Base-by-base conservation (phyloP, 768 basidiomycete genomes). In the Coprinopsis marcescibilis region DNA sequence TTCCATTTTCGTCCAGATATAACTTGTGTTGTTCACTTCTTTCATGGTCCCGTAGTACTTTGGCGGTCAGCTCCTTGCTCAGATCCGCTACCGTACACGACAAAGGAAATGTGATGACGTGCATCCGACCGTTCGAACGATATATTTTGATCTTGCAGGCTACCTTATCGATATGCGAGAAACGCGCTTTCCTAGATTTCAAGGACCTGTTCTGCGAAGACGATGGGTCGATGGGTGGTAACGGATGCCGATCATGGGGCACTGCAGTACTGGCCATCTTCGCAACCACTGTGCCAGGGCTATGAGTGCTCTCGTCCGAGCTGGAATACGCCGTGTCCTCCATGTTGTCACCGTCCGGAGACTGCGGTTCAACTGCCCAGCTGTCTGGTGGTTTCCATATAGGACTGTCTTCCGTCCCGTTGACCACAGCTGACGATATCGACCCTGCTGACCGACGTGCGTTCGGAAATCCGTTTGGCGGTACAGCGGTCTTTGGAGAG, bases 311-410 rank as follows among this genome's bases (percentile, higher is more conserved):
- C n/a, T 66, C 65, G 20, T 65, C 65, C 12, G 60, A 62, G 39
- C 58, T 61, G 25, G 62, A 62, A 34, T 61, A 59, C 10, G 60
- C 52, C 15, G 66, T 67, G 2, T 63, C 69, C 3, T 62, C 67
- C 5, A 61, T 66, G 15, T 52, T 59, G 2, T 70, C 69, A 37
- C 62, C 65, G 4, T 66, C 73, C 3, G n/a, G n/a, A n/a, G n/a
- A n/a, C n/a, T 72, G 72, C 43, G 70, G 72, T 38, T 77, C 75
- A 12, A 86, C 82, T 1, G 72, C 82, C 87, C 88, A 89, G 46
- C 85, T 87, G 57, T 89, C 77, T 1, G 88, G 88, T 4, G 88
- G 68, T 2, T 64, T 76, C 88, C 88, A 90, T 17, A 63, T 60
- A 27, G 68, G 57, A 52, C 67, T 52, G 40, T 60, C 45, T 8